phyloP scores from a whole-genome alignment of 2,329 filamentous ascomycete genomes.

The Pestalotiopsis sp. region DNA sequence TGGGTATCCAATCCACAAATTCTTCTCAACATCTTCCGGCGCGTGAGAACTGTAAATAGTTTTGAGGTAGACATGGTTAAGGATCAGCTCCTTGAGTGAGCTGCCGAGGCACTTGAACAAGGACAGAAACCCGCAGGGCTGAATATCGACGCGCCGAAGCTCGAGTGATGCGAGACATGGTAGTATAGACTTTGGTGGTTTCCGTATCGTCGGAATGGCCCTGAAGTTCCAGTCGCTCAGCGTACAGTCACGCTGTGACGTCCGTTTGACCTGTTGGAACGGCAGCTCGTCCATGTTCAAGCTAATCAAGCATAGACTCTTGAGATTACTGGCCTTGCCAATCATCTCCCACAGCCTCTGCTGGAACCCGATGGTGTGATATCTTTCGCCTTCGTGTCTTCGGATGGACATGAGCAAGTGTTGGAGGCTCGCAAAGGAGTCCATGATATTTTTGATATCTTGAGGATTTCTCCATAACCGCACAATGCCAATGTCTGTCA shows the following conservation, averaged over 20 bases:
- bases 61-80: conserved; percentile 50
- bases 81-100: conserved; percentile 46
- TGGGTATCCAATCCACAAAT: conserved; percentile 49
- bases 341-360: conserved; percentile 54
- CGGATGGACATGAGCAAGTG: conserved; percentile 51
- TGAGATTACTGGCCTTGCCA: conserved; percentile 44
- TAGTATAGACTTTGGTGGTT: conserved; percentile 35
- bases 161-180: conserved; percentile 45
- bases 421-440: conserved; percentile 42
- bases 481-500: conserved; percentile 50
- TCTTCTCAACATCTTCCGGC: conserved; percentile 35
- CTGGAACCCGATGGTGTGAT: conserved; percentile 41
- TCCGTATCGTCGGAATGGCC: conserved; percentile 35
- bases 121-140: conserved; percentile 37
- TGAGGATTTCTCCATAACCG: conserved; percentile 54
- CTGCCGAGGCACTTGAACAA: conserved; percentile 37
- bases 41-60: conserved; percentile 36
- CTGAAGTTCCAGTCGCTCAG: conserved; percentile 43
- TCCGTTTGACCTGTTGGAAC: conserved; percentile 39
- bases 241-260: conserved; percentile 37
- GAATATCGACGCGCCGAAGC: conserved; percentile 44
- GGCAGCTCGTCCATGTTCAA: conserved; percentile 43
- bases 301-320: conserved; percentile 52
- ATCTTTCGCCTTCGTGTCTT: conserved; percentile 41
- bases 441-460: conserved; percentile 52